Evolutionary conservation across 2,329 filamentous ascomycete genomes (phyloP), one percentile per base, ranked within the genome.

Genomic region (Colletotrichum plurivorum): DNA sequence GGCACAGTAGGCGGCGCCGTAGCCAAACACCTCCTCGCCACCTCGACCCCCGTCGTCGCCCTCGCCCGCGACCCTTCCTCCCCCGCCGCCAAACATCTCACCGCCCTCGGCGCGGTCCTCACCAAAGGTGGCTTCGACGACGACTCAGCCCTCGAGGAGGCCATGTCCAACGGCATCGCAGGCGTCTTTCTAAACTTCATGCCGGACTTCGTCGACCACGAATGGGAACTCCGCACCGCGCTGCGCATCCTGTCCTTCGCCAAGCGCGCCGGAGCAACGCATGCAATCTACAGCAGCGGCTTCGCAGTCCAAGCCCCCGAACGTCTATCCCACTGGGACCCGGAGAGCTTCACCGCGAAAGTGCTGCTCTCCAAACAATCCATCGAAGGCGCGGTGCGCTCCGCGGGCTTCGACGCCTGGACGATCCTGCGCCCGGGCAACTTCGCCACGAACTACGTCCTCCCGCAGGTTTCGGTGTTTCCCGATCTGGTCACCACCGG

Each of bases 371-470:
- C 76, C 20, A 88, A 88, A 72, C 73, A 76, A 20, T 73, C 73
- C 1, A 79, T 86, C 22, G 85, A 88, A 69, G 68, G 77, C 1
- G 75, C 76, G 20, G 73, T 85, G 4, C 75, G 78, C 20, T 62
- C 72, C 9, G 73, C 76, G 1, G 80, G 80, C 2, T 82, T 85
- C 67, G 70, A 79, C 15, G 70, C 74, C 8, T 88, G 83, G 81
- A 87, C 85, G 0, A 80, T 88, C 22, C 73, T 89, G 2, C 83
- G 84, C 2, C 84, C 84, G 0, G 84, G 82, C 1, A 82, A 79
- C 72, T 88, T 89, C 77, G 85, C 86, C 82, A 78, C 80, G 20
- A 88, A 89, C 72, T 84, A 83, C 69, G 55, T 87, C 5, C 65
- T 75, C 4, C 85, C 85, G 3, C 75, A 81, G 12, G 79, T 81